A percentile compares a stretch with the other conserved stretches of the same genome.
phyloP scores from a whole-genome alignment of 306 rosid genomes.

The Crataegus laevigata region DNA sequence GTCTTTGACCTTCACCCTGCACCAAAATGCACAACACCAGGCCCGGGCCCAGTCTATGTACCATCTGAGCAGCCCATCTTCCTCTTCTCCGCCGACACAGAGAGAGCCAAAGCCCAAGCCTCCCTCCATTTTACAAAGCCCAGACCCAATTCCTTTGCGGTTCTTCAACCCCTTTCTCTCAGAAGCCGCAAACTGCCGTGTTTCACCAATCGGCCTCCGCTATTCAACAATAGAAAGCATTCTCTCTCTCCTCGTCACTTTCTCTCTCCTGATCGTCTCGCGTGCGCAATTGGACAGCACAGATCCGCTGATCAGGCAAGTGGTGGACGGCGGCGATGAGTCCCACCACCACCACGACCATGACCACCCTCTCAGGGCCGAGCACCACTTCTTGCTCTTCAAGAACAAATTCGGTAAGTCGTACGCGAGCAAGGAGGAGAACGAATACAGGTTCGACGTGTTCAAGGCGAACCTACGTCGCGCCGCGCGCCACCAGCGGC shows the following conservation, averaged over 20 bases:
- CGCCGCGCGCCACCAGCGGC: slow-evolving; percentile 55
- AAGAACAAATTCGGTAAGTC: slow-evolving; percentile 56
- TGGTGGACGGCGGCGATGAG: slow-evolving; percentile 36
- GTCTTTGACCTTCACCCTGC: too few relatives aligned
- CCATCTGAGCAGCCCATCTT: too few relatives aligned
- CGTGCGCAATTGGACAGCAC: slow-evolving; percentile 9
- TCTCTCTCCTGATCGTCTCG: slow-evolving; percentile 31
- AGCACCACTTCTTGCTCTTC: slow-evolving; percentile 69
- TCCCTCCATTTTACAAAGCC: too few relatives aligned
- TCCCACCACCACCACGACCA: background rate
- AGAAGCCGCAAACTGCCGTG: too few relatives aligned
- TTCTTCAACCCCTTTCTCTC: too few relatives aligned
- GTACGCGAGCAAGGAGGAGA: slow-evolving; percentile 57
- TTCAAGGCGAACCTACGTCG: slow-evolving; percentile 70
- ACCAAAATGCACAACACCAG: too few relatives aligned
- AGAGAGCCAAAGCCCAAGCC: too few relatives aligned
- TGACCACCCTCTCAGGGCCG: slow-evolving; percentile 37
- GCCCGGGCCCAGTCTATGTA: too few relatives aligned
- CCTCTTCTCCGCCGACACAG: too few relatives aligned
- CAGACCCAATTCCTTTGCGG: too few relatives aligned
- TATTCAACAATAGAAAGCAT: slow-evolving; percentile 20
- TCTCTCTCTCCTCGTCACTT: slow-evolving; percentile 7
- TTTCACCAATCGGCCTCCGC: background rate
- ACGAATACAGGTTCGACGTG: slow-evolving; percentile 47
- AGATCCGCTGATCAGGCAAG: slow-evolving; percentile 57